A percentile compares a stretch with the other conserved stretches of the same genome.
phyloP scores from a whole-genome alignment of 257 asterid species.

The Linaria vulgaris region DNA sequence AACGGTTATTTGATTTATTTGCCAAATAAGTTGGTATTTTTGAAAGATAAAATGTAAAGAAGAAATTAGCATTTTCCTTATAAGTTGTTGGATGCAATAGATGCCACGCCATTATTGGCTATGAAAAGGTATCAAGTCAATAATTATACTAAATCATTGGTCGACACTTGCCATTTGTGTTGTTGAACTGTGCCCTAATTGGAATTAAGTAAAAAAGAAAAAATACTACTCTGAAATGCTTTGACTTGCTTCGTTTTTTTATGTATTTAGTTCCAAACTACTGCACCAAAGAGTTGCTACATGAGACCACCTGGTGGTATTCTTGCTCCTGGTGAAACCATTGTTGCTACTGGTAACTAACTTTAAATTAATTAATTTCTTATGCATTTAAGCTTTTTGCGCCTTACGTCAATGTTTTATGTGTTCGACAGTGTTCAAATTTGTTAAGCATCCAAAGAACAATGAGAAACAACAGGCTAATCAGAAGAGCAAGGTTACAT shows the following conservation, averaged over 20 bases:
- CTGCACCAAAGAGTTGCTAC: slow-evolving; percentile 95
- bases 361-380: background rate
- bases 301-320: slow-evolving; percentile 98
- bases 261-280: slow-evolving; percentile 76
- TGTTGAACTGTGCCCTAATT: too few relatives aligned
- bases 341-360: slow-evolving; percentile 77
- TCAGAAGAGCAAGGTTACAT: slow-evolving; percentile 88
- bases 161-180: too few relatives aligned
- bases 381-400: slow-evolving; percentile 3
- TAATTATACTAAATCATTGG: too few relatives aligned
- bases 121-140: too few relatives aligned
- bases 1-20: too few relatives aligned
- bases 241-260: background rate
- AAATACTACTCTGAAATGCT: too few relatives aligned
- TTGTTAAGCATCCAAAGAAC: slow-evolving; percentile 88
- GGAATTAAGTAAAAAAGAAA: too few relatives aligned
- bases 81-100: too few relatives aligned
- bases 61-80: too few relatives aligned
- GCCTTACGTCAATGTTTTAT: background rate
- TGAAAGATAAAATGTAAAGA: too few relatives aligned
- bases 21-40: too few relatives aligned
- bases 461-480: slow-evolving; percentile 87
- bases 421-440: slow-evolving; percentile 72
- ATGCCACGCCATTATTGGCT: too few relatives aligned
- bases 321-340: slow-evolving; percentile 88